Conservation (phyloP, 2,329 filamentous ascomycete species). For the Ascochyta viciae-villosae region DNA sequence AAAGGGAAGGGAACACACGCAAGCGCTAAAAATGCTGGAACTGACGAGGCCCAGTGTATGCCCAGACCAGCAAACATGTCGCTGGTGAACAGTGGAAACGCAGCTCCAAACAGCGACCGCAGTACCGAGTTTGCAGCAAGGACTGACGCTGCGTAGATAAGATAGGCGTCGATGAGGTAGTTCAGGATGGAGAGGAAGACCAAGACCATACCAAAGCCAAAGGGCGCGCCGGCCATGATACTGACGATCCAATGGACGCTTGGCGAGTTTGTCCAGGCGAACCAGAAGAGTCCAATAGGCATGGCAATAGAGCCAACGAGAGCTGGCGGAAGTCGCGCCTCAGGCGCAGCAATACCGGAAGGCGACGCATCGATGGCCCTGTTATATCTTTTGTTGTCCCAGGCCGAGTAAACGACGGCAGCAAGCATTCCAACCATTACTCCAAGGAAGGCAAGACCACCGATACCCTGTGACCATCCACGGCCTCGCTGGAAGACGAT, state of each 20-base stretch:
- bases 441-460: conserved; percentile 45
- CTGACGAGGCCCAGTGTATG: conserved; percentile 57
- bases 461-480: conserved; percentile 48
- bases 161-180: conserved; percentile 70
- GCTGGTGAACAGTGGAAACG: conserved; percentile 57
- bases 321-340: conserved; percentile 67
- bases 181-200: conserved; percentile 59
- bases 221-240: conserved; percentile 56
- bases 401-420: conserved; percentile 35
- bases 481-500: conserved; percentile 49
- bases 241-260: conserved; percentile 62
- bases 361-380: conserved; percentile 28
- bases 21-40: conserved; percentile 57
- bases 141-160: conserved; percentile 43
- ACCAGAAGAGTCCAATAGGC: conserved; percentile 53
- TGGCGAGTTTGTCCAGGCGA: conserved; percentile 52
- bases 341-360: conserved; percentile 52
- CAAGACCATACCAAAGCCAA: conserved; percentile 52
- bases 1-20: conserved; percentile 63
- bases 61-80: conserved; percentile 55
- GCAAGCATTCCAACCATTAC: conserved; percentile 27
- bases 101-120: conserved; percentile 55
- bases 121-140: conserved; percentile 54
- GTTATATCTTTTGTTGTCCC: conserved; percentile 47
- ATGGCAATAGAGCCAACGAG: conserved; percentile 67